Evolutionary conservation across 2,329 filamentous ascomycete species (phyloP).

Genomic region (Colletotrichum simmondsii): DNA sequence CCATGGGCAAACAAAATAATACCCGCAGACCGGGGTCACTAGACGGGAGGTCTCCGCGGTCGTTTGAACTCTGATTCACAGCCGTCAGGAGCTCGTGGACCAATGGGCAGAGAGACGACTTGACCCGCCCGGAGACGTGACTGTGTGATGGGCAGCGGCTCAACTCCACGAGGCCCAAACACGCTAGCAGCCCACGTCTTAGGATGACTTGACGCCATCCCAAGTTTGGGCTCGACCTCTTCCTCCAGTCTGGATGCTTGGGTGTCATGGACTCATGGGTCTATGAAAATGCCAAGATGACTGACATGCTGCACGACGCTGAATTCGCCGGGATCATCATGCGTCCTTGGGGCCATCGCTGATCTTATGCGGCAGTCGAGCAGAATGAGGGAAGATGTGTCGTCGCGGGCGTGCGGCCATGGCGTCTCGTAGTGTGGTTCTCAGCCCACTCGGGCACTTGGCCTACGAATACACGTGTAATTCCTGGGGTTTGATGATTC

Average conservation of each 20-base stretch:
- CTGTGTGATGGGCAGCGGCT: constrained; percentile 4
- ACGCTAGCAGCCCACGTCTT: constrained; percentile 13
- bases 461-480: too few species aligned
- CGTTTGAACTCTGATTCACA: constrained; percentile 22
- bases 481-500: too few species aligned
- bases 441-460: background rate
- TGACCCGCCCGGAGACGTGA: background rate
- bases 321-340: background rate
- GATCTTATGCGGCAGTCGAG: background rate
- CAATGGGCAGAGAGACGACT: background rate
- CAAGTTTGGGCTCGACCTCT: constrained; percentile 2
- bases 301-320: background rate
- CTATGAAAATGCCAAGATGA: background rate
- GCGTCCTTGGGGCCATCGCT: background rate
- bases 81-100: constrained; percentile 12
- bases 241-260: background rate
- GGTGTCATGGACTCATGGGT: background rate
- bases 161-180: constrained; percentile 26
- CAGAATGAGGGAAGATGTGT: background rate
- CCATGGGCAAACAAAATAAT: constrained; percentile 20
- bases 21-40: constrained; percentile 5
- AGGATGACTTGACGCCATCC: constrained; percentile 25
- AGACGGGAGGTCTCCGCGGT: constrained; percentile 15
- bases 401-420: background rate
- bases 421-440: background rate